Conservation (phyloP, 768 basidiomycete species). For the Lentinula sp. region DNA sequence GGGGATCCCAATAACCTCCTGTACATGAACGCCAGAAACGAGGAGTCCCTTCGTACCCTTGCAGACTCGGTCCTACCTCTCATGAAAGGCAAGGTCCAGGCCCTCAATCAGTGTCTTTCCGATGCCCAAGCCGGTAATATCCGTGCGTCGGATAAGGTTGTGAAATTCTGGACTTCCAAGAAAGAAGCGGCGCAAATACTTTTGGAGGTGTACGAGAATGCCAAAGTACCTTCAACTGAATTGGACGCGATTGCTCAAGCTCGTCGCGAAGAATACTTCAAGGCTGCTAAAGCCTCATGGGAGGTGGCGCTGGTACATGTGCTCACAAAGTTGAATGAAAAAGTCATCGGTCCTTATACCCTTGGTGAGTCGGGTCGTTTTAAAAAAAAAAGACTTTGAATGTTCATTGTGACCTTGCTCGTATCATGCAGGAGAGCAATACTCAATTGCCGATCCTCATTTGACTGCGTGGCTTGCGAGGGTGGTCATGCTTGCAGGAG, state of each 20-base stretch:
- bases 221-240: constrained; percentile 30
- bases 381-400: not conserved
- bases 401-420: not conserved
- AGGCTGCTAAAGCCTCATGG: constrained; percentile 47
- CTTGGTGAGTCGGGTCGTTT: constrained; percentile 41
- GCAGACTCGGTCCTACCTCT: constrained; percentile 34
- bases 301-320: constrained; percentile 38
- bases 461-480: constrained; percentile 71
- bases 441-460: constrained; percentile 78
- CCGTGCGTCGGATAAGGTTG: constrained; percentile 56
- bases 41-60: constrained; percentile 42
- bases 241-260: constrained; percentile 32
- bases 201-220: constrained; percentile 39
- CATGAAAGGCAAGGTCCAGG: constrained; percentile 41
- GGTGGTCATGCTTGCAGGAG: constrained; percentile 54
- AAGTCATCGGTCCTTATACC: constrained; percentile 57
- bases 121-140: constrained; percentile 44
- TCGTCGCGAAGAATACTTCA: constrained; percentile 45
- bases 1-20: constrained; percentile 59
- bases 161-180: constrained; percentile 56
- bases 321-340: constrained; percentile 42
- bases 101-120: constrained; percentile 42
- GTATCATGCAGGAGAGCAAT: constrained; percentile 59
- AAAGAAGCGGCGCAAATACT: constrained; percentile 36
- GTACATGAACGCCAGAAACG: constrained; percentile 54